These are phyloP conservation scores for Parietaria judaica DNA, from an alignment of 306 rosid species.

Conservation along the genomic window DNA sequence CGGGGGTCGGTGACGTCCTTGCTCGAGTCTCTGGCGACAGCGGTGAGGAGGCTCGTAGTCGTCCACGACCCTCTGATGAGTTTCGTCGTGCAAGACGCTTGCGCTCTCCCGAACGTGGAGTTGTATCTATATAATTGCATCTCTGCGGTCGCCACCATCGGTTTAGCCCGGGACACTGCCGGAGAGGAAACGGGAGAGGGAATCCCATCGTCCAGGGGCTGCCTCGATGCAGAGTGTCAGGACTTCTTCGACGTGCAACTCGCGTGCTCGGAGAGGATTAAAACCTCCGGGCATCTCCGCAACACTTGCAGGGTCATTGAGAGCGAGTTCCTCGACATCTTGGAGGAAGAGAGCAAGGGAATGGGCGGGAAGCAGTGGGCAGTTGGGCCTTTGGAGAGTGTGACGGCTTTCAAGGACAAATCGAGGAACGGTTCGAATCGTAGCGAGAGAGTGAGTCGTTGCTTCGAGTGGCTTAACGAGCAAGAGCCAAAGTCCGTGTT, in stretches of 20 bases:
- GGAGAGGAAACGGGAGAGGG: neutral
- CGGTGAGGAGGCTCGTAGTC: neutral
- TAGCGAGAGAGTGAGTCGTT: neutral
- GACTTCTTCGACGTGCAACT: constrained; percentile 25
- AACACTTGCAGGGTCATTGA: constrained; percentile 43
- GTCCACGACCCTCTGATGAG: constrained; percentile 1
- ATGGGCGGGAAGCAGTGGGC: constrained; percentile 28
- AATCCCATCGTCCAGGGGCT: constrained; percentile 27
- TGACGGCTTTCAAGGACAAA: constrained; percentile 11
- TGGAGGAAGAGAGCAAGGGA: constrained; percentile 1
- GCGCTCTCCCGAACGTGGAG: constrained; percentile 2
- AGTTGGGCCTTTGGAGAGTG: constrained; percentile 43
- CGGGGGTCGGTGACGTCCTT: neutral
- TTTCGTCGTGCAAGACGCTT: neutral
- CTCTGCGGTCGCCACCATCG: neutral
- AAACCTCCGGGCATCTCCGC: constrained; percentile 24
- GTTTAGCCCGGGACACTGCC: neutral
- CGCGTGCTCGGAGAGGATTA: constrained; percentile 20
- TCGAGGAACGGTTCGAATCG: neutral
- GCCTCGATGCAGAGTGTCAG: constrained; percentile 18
- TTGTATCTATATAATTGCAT: neutral
- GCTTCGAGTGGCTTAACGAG: constrained; percentile 30
- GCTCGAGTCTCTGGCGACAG: neutral
- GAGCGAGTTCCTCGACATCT: constrained; percentile 27
- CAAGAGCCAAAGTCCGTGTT: constrained; percentile 24